Percentiles rank a stretch among this genome's conserved stretches.
Evolutionary conservation across 1,139 yeast species (phyloP).

Genomic region (Debaryomycetaceae sp.): DNA sequence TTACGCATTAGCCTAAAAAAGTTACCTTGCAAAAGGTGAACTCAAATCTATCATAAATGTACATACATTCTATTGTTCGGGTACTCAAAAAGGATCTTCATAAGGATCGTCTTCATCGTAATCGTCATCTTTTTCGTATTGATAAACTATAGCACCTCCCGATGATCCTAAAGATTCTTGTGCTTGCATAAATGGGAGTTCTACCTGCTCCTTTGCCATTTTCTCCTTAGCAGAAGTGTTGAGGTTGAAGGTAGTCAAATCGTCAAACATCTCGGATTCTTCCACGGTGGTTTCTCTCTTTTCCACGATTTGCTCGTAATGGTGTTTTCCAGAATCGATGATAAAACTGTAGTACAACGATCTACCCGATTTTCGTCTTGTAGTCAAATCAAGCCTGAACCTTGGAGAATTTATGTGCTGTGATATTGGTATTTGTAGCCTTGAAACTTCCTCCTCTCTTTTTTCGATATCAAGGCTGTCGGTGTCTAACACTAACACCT

Average conservation of each 20-base stretch:
- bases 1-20: too few species aligned
- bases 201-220: constrained; percentile 77
- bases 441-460: constrained; percentile 37
- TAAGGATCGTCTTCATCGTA: constrained; percentile 97
- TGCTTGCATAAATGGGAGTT: constrained; percentile 84
- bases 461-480: constrained; percentile 45
- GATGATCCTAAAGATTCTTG: constrained; percentile 70
- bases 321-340: constrained; percentile 52
- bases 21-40: too few species aligned
- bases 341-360: constrained; percentile 55
- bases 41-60: too few species aligned
- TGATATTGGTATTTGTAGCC: constrained; percentile 45
- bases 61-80: too few species aligned
- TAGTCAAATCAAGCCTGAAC: constrained; percentile 53
- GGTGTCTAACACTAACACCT: constrained; percentile 41
- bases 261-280: constrained; percentile 53
- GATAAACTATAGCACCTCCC: constrained; percentile 89
- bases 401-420: constrained; percentile 40
- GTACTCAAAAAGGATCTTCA: constrained; percentile 77
- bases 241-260: constrained; percentile 82
- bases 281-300: constrained; percentile 20
- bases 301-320: constrained; percentile 37
- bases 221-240: constrained; percentile 73
- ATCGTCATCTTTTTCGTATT: constrained; percentile 80
- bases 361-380: constrained; percentile 83